Base-by-base conservation (phyloP, 2,329 filamentous ascomycete species). In the Aspergillus jensenii region DNA sequence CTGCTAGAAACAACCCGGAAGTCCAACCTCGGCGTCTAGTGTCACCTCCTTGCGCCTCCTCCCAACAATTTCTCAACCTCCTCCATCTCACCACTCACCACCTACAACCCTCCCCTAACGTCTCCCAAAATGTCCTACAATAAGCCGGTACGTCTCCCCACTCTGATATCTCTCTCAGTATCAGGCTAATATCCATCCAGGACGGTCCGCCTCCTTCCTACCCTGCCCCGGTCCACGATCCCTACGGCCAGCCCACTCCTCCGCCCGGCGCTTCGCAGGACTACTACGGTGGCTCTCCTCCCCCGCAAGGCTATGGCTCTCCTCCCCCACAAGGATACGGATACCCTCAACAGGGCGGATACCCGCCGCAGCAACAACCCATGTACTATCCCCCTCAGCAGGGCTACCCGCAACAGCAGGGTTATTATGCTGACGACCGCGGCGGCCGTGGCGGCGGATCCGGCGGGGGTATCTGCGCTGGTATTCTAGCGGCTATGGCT, bases 401-500 rank as follows among this genome's bases (percentile, higher is more conserved):
- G 4, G 55, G 44, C 3, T 58, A 58, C 52, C 74, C 71, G 48
- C 69, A 67, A 44, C 73, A 69, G 45, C 78, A 71, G 52, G 75
- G 73, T 3, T 75, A 78, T 52, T 72, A 74, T 45, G 66, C 69
- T 14, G 68, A 73, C 51, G 69, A 74, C 39, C 69, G 70, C 49
- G 67, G 68, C 11, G 67, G 68, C 11, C 62, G 69, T 8, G 65
- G 71, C 40, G 65, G 68, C 6, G 63, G 68, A 12, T 67, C 67
- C 6, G 68, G 66, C 12, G 71, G 73, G 8, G 78, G 79, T 2
- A 72, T 79, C 33, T 81, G 79, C 55, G 78, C 79, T 1, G 79
- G 78, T 67, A 69, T 81, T 15, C 66, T 79, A 63, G 78, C 76
- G 47, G 78, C 76, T 17, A 53, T 80, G 56, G 79, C 79, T 8